Base-by-base conservation (phyloP, 1,139 yeast species). In the Hanseniaspora sp. region DNA sequence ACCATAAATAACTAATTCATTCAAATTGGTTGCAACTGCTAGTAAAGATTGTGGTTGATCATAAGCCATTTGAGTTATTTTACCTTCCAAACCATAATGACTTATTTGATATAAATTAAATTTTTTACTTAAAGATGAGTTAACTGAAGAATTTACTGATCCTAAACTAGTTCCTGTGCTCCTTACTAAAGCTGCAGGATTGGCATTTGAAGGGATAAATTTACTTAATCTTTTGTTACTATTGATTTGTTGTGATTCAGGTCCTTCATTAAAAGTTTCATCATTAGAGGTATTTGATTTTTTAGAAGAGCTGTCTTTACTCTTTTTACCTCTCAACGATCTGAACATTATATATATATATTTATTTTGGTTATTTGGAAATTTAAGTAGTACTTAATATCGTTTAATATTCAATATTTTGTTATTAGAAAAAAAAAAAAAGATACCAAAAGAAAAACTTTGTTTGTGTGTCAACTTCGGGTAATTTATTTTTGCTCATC, bases 11-110 rank as follows among this genome's bases (percentile, higher is more conserved):
- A 86, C 80, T 23, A 92, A 75, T 52, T 79, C 80, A 47, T 88
- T 86, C 12, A 69, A 66, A 44, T 74, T 79, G 0, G 96, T 87
- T 3, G 94, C 83, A 0, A 87, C 71, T 0, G 96, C 97, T 60
- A 88, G 68, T 45, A 92, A 73, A 51, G 95, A 80, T 65, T 92
- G 98, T 0, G 86, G 82, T 1, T 95, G 95, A 66, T 92, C 97
- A 67, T 75, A 86, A 0, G 95, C 95, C 45, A 82, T 68, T 0
- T 86, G 80, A 30, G 78, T 70, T 3, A 86, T 77, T 17, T 68
- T 71, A 2, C 87, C 86, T 28, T 72, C 67, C 46, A 82, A 62
- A 2, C 90, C 90, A 62, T 76, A 79, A 33, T 74, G 66, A 37
- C 66, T 60, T n/a, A 67, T 66, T 46, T 67, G 75, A 52, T 68